Evolutionary conservation across 1,139 yeast genomes (phyloP).

Genomic region (Taphrina wiesneri): DNA sequence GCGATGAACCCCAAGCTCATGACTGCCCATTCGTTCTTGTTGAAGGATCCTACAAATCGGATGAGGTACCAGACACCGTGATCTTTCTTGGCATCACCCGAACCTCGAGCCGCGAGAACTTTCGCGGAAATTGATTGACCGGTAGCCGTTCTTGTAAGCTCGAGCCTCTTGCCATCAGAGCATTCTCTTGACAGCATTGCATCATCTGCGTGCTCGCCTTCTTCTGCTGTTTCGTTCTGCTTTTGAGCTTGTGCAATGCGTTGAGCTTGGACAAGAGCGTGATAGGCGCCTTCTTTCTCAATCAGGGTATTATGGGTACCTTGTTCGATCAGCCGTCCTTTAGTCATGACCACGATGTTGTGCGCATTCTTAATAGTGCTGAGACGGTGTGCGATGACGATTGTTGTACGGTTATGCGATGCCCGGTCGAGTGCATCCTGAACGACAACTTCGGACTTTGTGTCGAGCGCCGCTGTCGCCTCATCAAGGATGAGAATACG

Average conservation of each 20-base stretch:
- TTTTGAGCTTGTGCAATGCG: constrained; percentile 28
- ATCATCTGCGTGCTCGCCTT: constrained; percentile 26
- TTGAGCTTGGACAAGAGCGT: constrained; percentile 30
- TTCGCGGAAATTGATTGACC: constrained; percentile 36
- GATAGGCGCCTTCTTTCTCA: constrained; percentile 44
- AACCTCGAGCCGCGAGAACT: constrained; percentile 33
- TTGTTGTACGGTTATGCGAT: constrained; percentile 67
- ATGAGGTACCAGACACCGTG: constrained; percentile 35
- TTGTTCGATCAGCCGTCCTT: constrained; percentile 50
- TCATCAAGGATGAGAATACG: constrained; percentile 70
- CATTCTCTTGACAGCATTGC: constrained; percentile 21
- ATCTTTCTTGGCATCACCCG: neutral
- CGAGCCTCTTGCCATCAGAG: neutral
- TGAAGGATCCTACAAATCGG: constrained; percentile 36
- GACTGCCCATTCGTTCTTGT: constrained; percentile 38
- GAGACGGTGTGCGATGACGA: constrained; percentile 74
- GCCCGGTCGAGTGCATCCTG: constrained; percentile 62
- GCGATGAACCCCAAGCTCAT: constrained; percentile 45
- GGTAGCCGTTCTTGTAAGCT: constrained; percentile 22
- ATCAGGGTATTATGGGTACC: constrained; percentile 50
- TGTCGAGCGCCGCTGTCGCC: constrained; percentile 76
- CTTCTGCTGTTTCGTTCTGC: neutral
- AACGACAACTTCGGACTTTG: constrained; percentile 70
- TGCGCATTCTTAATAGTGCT: constrained; percentile 64
- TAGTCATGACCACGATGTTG: constrained; percentile 50